Base-by-base conservation (phyloP, 2,329 filamentous ascomycete genomes). In the Botrytis pseudocinerea region DNA sequence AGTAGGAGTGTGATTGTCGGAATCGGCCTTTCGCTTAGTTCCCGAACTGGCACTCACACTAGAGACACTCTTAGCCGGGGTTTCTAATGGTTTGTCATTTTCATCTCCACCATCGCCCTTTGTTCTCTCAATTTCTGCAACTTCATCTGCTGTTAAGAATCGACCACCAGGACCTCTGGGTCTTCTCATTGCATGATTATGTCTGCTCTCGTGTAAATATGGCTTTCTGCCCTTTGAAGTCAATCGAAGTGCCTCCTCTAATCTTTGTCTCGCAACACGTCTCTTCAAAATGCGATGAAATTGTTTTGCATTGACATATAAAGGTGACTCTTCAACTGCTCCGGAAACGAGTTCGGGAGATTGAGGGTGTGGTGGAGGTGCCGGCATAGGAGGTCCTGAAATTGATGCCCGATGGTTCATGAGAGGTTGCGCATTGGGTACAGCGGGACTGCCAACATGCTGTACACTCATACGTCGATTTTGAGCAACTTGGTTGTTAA, bases 251-350 rank as follows among this genome's bases (percentile, higher is more conserved):
- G 95, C 93, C 82, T 99, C 96, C 82, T 99, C 96, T 25, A 99
- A 86, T 81, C 93, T 94, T 82, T 98, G 96, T 48, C 96, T 89
- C 10, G 96, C 96, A 76, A 98, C 94, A 74, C 96, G 90, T 73
- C 96, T 89, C 86, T 99, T 98, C 71, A 99, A 84, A 66, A 99
- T 99, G 40, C 96, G 92, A 81, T 99, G 96, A 78, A 99, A 99
- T 80, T 99, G 96, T 82, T 99, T 99, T 8, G 96, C 96, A 79
- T 99, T 99, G 80, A 99, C 96, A 78, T 99, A 99, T 1, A 99
- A 85, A 0, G 96, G 96, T 0, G 95, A 95, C 81, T 99, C 96
- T 82, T 98, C 96, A 6, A 91, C 90, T 22, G 88, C 88, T 4
- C 85, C 87, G 12, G 91, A 85, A 1, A 92, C 88, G 78, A 96